These are phyloP conservation scores for Colletotrichum echinochloae DNA, from an alignment of 2,329 filamentous ascomycete genomes.

Conservation along the genomic window DNA sequence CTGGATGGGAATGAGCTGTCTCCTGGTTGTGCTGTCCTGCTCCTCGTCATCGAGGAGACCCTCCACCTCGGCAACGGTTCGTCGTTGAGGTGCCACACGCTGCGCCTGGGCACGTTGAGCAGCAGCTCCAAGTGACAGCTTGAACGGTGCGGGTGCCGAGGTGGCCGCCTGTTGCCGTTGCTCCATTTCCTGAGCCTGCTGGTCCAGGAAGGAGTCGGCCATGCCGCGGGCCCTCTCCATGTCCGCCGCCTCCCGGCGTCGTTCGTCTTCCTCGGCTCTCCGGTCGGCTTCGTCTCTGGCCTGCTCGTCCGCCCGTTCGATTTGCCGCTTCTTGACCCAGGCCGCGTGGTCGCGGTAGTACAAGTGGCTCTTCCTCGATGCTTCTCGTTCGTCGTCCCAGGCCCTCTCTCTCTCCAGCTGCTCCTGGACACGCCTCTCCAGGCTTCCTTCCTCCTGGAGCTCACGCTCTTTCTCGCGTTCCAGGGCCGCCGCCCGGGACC, in stretches of 20 bases:
- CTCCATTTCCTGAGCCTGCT: conserved; percentile 82
- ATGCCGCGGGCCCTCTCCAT: conserved; percentile 83
- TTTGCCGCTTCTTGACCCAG: conserved; percentile 85
- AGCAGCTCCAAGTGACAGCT: conserved; percentile 90
- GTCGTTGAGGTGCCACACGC: conserved; percentile 68
- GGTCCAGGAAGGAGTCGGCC: conserved; percentile 91
- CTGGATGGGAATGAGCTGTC: conserved; percentile 84
- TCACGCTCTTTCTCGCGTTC: conserved; percentile 88
- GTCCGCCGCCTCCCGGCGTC: conserved; percentile 75
- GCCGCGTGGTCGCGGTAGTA: conserved; percentile 90
- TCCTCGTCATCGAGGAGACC: conserved; percentile 96
- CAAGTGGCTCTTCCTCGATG: conserved; percentile 75
- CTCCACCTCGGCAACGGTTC: conserved; percentile 93
- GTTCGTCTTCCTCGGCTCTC: conserved; percentile 80
- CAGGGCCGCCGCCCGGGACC: conserved; percentile 83
- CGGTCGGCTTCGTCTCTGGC: conserved; percentile 87
- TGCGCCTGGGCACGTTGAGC: conserved; percentile 77
- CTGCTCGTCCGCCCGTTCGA: conserved; percentile 79
- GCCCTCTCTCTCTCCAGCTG: conserved; percentile 72
- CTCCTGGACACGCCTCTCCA: conserved; percentile 75
- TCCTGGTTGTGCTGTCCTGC: conserved; percentile 76
- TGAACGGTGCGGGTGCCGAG: conserved; percentile 79
- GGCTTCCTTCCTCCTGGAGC: conserved; percentile 76
- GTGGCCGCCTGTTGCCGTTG: conserved; percentile 54
- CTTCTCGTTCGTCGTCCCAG: conserved; percentile 94